phyloP scores from a whole-genome alignment of 176 grass and related monocot genomes.

The Elaeis guineensis region DNA sequence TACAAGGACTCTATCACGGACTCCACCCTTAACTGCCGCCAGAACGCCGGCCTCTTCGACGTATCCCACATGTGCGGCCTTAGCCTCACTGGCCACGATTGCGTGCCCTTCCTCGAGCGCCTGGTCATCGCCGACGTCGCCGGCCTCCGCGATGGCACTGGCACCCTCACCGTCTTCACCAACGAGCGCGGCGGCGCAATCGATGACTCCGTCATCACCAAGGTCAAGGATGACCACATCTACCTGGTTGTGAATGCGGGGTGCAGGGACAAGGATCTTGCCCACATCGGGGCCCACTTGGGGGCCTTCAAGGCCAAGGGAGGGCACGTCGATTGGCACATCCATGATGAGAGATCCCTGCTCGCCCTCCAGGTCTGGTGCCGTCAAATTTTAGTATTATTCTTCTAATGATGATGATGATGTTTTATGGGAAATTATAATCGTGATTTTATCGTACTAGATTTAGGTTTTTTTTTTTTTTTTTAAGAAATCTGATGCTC shows the following conservation, averaged over 20 bases:
- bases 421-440: no score
- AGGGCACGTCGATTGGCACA: constrained; percentile 68
- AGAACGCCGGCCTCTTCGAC: constrained; percentile 78
- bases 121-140: constrained; percentile 87
- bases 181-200: constrained; percentile 83
- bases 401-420: no score
- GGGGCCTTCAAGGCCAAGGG: constrained; percentile 75
- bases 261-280: constrained; percentile 88
- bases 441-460: no score
- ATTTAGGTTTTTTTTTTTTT: no score
- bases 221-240: constrained; percentile 71
- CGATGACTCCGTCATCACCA: constrained; percentile 72
- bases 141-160: constrained; percentile 50
- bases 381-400: no score
- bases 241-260: constrained; percentile 97
- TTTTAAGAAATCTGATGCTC: no score
- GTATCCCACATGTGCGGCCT: constrained; percentile 97
- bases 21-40: constrained; percentile 89
- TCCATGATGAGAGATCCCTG: constrained; percentile 90
- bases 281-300: constrained; percentile 82
- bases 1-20: constrained; percentile 99
- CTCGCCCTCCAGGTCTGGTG: constrained; percentile 70
- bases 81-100: constrained; percentile 51
- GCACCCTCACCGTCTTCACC: constrained; percentile 78
- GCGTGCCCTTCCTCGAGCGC: constrained; percentile 68